Conservation (phyloP, 2,329 filamentous ascomycete species). For the Teratosphaeria zuluensis region DNA sequence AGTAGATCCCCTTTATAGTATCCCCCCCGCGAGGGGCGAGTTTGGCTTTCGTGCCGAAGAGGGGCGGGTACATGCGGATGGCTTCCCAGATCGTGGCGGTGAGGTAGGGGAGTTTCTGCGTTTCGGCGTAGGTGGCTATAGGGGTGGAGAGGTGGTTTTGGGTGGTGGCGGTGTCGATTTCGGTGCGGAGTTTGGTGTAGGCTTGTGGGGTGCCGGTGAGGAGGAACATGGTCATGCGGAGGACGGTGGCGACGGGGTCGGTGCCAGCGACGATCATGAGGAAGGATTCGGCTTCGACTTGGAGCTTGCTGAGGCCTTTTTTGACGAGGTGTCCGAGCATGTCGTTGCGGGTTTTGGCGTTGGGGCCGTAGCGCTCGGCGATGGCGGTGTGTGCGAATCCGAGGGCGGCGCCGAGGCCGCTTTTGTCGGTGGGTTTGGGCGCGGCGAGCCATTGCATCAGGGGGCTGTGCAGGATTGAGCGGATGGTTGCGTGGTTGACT, state of each 20-base stretch:
- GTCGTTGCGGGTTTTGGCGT: slow-evolving; percentile 29
- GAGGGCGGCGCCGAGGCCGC: slow-evolving; percentile 17
- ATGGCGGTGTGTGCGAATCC: slow-evolving; percentile 18
- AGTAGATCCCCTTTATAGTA: slow-evolving; percentile 27
- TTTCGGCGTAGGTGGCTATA: slow-evolving; percentile 10
- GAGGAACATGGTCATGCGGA: slow-evolving; percentile 42
- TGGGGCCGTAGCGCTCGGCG: slow-evolving; percentile 15
- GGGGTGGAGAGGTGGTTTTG: background rate
- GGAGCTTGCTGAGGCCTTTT: slow-evolving; percentile 29
- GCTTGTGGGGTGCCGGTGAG: slow-evolving; percentile 38
- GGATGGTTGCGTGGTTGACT: slow-evolving; percentile 15
- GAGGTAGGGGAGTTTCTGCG: slow-evolving; percentile 21
- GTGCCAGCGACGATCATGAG: slow-evolving; percentile 43
- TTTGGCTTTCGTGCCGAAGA: slow-evolving; percentile 20
- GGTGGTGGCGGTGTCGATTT: slow-evolving; percentile 32
- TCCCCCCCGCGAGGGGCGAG: slow-evolving; percentile 17
- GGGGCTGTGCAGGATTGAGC: slow-evolving; percentile 12
- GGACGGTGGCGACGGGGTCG: slow-evolving; percentile 45
- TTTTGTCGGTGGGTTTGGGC: slow-evolving; percentile 19
- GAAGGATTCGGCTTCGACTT: slow-evolving; percentile 32
- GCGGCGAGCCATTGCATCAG: slow-evolving; percentile 15
- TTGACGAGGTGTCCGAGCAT: slow-evolving; percentile 44
- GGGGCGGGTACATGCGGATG: slow-evolving; percentile 21
- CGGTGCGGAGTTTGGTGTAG: slow-evolving; percentile 35
- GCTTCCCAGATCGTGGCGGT: slow-evolving; percentile 23